Evolutionary conservation across 768 basidiomycete species (phyloP).

Genomic region (Leccinum disarticulatum): DNA sequence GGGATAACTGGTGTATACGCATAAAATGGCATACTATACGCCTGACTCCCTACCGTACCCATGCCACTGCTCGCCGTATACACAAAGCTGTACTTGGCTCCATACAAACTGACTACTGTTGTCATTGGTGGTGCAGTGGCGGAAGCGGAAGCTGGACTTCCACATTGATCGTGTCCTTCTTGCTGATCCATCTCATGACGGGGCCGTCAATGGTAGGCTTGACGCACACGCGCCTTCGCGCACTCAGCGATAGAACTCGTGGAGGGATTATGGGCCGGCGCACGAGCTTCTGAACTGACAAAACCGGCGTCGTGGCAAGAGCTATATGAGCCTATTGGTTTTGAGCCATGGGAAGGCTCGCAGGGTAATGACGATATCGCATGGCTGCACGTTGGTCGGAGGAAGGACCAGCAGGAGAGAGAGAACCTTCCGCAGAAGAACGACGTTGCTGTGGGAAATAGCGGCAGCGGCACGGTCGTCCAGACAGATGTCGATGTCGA

Average conservation of each 20-base stretch:
- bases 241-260: not conserved
- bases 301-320: not conserved
- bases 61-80: slow-evolving; percentile 12
- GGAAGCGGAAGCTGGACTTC: slow-evolving; percentile 21
- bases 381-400: too few relatives aligned
- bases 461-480: not conserved
- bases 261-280: not conserved
- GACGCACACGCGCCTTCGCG: slow-evolving; percentile 53
- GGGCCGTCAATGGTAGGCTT: slow-evolving; percentile 65
- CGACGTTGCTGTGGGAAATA: not conserved
- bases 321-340: not conserved
- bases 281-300: not conserved
- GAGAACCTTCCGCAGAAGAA: too few relatives aligned
- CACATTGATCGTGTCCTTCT: slow-evolving; percentile 55
- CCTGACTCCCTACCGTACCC: slow-evolving; percentile 15
- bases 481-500: not conserved
- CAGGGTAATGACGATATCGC: not conserved
- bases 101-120: slow-evolving; percentile 14
- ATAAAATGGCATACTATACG: slow-evolving; percentile 30
- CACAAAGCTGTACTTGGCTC: slow-evolving; percentile 23
- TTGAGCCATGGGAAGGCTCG: not conserved
- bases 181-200: slow-evolving; percentile 70
- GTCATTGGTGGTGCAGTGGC: slow-evolving; percentile 26
- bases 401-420: not conserved
- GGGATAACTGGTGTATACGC: slow-evolving; percentile 19